Conservation (phyloP, 1,284 basidiomycete species). For the Chiua sp. region DNA sequence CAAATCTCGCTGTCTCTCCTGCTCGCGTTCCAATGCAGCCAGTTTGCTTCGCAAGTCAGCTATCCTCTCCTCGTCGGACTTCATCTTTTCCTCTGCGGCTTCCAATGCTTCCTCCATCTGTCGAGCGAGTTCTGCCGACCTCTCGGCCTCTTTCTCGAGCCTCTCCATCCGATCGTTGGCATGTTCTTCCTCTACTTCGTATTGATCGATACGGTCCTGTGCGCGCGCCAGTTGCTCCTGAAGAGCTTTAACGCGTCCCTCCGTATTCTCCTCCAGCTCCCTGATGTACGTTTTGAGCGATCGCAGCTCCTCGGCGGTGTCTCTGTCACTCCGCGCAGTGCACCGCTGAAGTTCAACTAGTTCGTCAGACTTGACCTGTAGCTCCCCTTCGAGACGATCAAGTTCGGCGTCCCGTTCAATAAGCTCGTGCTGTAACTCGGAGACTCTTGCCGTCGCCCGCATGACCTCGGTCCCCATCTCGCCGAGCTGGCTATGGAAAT, state of each 20-base stretch:
- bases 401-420: slow-evolving; percentile 23
- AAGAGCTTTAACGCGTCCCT: slow-evolving; percentile 54
- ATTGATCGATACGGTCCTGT: slow-evolving; percentile 50
- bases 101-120: slow-evolving; percentile 78
- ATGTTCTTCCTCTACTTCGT: slow-evolving; percentile 52
- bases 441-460: slow-evolving; percentile 31
- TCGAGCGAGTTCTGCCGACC: slow-evolving; percentile 56
- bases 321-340: slow-evolving; percentile 41
- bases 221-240: slow-evolving; percentile 55
- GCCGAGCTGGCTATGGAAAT: slow-evolving; percentile 35
- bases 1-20: slow-evolving; percentile 50
- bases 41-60: slow-evolving; percentile 58
- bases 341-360: slow-evolving; percentile 42
- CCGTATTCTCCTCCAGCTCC: slow-evolving; percentile 60
- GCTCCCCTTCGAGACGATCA: slow-evolving; percentile 35
- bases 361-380: slow-evolving; percentile 44
- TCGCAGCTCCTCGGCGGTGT: slow-evolving; percentile 45
- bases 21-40: slow-evolving; percentile 61
- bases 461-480: slow-evolving; percentile 38
- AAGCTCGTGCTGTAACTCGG: slow-evolving; percentile 43
- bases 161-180: slow-evolving; percentile 53
- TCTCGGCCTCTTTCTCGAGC: slow-evolving; percentile 57
- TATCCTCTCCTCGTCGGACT: slow-evolving; percentile 60
- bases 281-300: slow-evolving; percentile 54
- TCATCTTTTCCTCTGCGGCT: slow-evolving; percentile 69